Evolutionary conservation across 2,329 filamentous ascomycete genomes (phyloP).

Genomic region (Calonectria henricotiae): DNA sequence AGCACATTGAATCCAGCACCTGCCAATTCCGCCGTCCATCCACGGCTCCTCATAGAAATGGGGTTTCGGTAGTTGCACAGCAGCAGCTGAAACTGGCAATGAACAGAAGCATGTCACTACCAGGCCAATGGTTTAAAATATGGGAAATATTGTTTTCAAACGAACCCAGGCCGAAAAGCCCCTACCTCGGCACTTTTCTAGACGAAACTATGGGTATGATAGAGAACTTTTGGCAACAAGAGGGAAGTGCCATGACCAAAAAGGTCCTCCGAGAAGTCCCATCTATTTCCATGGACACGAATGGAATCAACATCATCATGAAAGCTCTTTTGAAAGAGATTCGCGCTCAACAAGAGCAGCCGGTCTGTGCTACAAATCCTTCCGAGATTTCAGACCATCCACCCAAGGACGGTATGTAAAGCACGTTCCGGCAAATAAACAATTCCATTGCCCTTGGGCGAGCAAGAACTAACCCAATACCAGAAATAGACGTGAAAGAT

Average conservation of each 20-base stretch:
- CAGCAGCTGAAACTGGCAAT: background rate
- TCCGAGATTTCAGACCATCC: background rate
- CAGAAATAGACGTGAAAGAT: background rate
- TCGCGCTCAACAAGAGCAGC: background rate
- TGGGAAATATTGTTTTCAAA: background rate
- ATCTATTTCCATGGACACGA: background rate
- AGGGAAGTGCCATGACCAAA: background rate
- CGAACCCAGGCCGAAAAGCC: background rate
- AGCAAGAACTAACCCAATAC: background rate
- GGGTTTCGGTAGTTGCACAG: background rate
- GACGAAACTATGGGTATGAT: slow-evolving; percentile 8
- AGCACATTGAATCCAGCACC: background rate
- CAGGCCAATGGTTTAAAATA: background rate
- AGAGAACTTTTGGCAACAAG: background rate
- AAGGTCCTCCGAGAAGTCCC: background rate
- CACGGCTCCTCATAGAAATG: background rate
- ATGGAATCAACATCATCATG: background rate
- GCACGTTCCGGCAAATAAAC: background rate
- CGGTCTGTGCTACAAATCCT: too few relatives aligned
- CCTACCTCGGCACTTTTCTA: background rate
- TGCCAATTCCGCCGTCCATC: background rate
- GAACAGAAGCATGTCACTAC: background rate
- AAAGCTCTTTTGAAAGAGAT: background rate
- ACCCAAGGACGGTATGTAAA: background rate
- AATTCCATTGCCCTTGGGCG: too few relatives aligned